A percentile compares a stretch with the other conserved stretches of the same genome.
Evolutionary conservation across 257 asterid genomes (phyloP).

Genomic region (Salvia rosmarinus): DNA sequence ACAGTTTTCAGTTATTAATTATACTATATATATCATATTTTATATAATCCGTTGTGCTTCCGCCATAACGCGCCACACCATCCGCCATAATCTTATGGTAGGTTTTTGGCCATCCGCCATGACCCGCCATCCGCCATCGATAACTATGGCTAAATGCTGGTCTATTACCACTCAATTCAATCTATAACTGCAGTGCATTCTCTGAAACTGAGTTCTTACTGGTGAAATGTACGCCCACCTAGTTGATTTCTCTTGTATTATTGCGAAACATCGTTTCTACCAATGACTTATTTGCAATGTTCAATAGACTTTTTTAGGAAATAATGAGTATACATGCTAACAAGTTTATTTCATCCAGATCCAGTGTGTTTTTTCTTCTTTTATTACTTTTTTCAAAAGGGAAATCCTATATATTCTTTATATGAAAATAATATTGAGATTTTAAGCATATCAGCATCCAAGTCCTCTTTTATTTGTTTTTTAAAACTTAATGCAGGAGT

Average conservation of each 20-base stretch:
- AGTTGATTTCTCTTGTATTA: constrained; percentile 10
- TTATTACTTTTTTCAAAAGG: neutral
- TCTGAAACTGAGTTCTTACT: neutral
- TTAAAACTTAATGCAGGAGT: neutral
- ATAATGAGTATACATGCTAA: neutral
- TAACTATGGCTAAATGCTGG: constrained; percentile 14
- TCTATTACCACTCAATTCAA: constrained; percentile 12
- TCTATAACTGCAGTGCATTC: constrained; percentile 16
- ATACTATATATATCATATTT: too few species aligned
- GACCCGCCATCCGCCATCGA: too few species aligned
- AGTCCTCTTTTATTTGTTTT: constrained; percentile 1
- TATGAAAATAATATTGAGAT: neutral
- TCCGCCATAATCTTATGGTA: too few species aligned
- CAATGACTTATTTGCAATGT: constrained; percentile 3
- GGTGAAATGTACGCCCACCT: constrained; percentile 25
- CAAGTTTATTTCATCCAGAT: neutral
- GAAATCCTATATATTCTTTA: constrained; percentile 5
- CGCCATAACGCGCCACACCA: too few species aligned
- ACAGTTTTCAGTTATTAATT: too few species aligned
- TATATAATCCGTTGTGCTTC: too few species aligned
- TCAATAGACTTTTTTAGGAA: constrained; percentile 13
- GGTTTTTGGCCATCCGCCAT: too few species aligned
- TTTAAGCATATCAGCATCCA: neutral
- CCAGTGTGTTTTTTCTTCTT: neutral
- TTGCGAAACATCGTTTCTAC: constrained; percentile 2